Conservation (phyloP, 2,329 filamentous ascomycete genomes). For the Aureobasidium sp. region DNA sequence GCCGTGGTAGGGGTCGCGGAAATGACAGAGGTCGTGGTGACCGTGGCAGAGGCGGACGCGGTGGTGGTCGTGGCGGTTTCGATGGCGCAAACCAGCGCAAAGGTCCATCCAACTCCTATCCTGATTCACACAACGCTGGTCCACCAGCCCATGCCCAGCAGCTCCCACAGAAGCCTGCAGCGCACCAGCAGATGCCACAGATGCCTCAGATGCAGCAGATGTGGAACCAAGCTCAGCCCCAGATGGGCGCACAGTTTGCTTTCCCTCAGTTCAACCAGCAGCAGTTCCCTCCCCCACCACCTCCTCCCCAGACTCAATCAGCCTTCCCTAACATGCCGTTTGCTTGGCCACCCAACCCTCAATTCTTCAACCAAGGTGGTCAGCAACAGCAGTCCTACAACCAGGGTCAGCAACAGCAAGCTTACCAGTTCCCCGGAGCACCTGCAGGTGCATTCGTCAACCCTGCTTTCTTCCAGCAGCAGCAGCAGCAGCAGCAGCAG, state of each 20-base stretch:
- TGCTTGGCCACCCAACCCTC: slow-evolving; percentile 14
- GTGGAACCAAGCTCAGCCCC: slow-evolving; percentile 4
- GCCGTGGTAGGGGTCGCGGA: slow-evolving; percentile 24
- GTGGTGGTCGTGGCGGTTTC: slow-evolving; percentile 22
- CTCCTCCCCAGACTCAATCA: slow-evolving; percentile 1
- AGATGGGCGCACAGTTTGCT: slow-evolving; percentile 2
- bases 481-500: slow-evolving; percentile 19
- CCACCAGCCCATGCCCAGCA: slow-evolving; percentile 11
- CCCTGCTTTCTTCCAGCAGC: slow-evolving; percentile 26
- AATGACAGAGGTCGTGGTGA: slow-evolving; percentile 24
- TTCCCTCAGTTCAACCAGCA: slow-evolving; percentile 19
- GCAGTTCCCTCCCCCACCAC: slow-evolving; percentile 17
- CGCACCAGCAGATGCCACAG: slow-evolving; percentile 14
- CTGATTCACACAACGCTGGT: slow-evolving; percentile 22
- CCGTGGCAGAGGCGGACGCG: slow-evolving; percentile 27
- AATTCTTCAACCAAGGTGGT: slow-evolving; percentile 10
- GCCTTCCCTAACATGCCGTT: slow-evolving; percentile 5
- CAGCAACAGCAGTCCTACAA: slow-evolving; percentile 14
- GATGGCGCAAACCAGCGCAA: slow-evolving; percentile 17
- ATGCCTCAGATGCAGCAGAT: slow-evolving; percentile 13
- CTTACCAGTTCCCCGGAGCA: slow-evolving; percentile 7
- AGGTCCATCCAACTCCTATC: slow-evolving; percentile 21
- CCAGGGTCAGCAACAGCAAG: slow-evolving; percentile 5
- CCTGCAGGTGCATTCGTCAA: slow-evolving; percentile 28
- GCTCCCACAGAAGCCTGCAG: slow-evolving; percentile 19